Evolutionary conservation across 2,329 filamentous ascomycete species (phyloP).

Genomic region (Clonostachys rosea): DNA sequence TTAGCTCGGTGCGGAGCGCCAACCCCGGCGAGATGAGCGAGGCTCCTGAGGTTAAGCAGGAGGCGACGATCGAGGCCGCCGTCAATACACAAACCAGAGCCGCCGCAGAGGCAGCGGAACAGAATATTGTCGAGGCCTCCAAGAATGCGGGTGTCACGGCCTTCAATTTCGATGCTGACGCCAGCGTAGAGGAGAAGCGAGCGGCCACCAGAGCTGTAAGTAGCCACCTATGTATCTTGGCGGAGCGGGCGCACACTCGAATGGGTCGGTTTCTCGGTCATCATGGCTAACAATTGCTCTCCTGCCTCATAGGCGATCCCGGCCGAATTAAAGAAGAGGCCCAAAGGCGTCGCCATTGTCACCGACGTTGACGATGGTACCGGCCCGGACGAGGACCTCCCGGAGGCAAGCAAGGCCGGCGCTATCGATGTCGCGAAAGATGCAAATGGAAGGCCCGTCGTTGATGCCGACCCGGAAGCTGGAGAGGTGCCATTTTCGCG

Average conservation of each 20-base stretch:
- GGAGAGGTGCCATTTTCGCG: slow-evolving; percentile 38
- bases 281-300: no score
- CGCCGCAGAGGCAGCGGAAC: slow-evolving; percentile 66
- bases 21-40: slow-evolving; percentile 21
- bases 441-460: slow-evolving; percentile 38
- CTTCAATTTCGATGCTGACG: slow-evolving; percentile 84
- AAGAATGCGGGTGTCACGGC: slow-evolving; percentile 74
- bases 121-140: slow-evolving; percentile 71
- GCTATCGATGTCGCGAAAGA: slow-evolving; percentile 52
- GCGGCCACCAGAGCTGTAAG: slow-evolving; percentile 57
- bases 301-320: slow-evolving; percentile 23
- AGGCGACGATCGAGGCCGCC: slow-evolving; percentile 75
- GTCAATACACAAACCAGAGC: slow-evolving; percentile 64
- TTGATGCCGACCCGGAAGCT: slow-evolving; percentile 48
- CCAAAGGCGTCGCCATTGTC: slow-evolving; percentile 65
- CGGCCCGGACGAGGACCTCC: slow-evolving; percentile 69
- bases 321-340: slow-evolving; percentile 25
- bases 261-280: no score
- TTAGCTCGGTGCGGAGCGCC: background rate
- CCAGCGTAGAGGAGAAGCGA: slow-evolving; percentile 77
- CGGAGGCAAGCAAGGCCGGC: slow-evolving; percentile 66
- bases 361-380: slow-evolving; percentile 76
- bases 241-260: no score
- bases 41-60: slow-evolving; percentile 67
- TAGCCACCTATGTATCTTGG: no score